These are phyloP conservation scores for Apiospora malaysiana DNA, from an alignment of 2,329 filamentous ascomycete species.

Conservation along the genomic window DNA sequence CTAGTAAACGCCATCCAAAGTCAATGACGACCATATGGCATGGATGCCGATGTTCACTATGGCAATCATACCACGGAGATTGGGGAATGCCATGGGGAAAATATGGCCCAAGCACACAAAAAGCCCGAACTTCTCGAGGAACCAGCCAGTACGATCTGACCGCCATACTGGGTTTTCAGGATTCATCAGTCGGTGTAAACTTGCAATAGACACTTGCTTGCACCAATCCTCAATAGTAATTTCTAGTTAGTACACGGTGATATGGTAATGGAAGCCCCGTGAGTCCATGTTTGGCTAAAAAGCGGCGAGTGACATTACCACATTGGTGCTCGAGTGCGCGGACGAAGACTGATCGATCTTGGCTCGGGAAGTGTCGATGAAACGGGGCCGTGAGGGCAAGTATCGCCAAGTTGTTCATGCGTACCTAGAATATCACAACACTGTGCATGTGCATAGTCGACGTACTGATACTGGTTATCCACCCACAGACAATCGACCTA, in stretches of 20 bases:
- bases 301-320: not conserved
- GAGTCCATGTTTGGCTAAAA: not conserved
- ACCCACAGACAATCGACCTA: not conserved
- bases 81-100: not conserved
- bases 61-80: not conserved
- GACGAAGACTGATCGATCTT: not conserved
- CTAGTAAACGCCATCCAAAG: not conserved
- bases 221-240: not conserved
- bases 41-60: not conserved
- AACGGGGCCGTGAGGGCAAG: not conserved
- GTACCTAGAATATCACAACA: too few species aligned
- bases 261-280: too few species aligned
- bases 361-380: not conserved
- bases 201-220: not conserved
- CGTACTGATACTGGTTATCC: not conserved
- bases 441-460: too few species aligned
- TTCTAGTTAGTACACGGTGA: too few species aligned
- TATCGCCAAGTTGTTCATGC: not conserved
- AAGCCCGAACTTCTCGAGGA: not conserved
- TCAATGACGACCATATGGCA: slow-evolving; percentile 2
- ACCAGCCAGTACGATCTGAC: not conserved
- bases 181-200: not conserved
- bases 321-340: too few species aligned
- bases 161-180: not conserved
- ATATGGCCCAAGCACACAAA: not conserved